Conservation (phyloP, 306 rosid genomes). For the Prosopis cineraria region DNA sequence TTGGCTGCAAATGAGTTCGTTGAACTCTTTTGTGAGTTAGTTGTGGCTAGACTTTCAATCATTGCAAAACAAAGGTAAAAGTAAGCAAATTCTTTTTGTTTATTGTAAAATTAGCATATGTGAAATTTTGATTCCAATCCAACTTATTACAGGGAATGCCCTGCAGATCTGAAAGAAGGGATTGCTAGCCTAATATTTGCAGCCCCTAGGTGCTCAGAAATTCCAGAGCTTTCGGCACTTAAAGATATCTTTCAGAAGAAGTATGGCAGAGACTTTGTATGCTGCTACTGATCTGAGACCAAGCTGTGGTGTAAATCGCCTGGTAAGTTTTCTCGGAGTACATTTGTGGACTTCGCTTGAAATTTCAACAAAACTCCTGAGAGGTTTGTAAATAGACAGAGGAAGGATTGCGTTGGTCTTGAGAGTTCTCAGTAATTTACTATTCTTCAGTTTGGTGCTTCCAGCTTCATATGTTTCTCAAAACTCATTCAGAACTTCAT, state of each 20-base stretch:
- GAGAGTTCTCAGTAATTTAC: no score
- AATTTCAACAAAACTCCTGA: no score
- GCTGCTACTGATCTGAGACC: constrained; percentile 94
- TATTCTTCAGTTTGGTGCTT: neutral
- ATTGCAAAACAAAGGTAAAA: constrained; percentile 84
- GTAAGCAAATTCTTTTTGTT: neutral
- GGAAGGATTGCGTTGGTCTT: no score
- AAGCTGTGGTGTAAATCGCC: constrained; percentile 85
- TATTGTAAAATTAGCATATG: neutral
- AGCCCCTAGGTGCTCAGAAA: constrained; percentile 91
- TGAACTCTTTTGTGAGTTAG: constrained; percentile 88
- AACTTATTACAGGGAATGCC: constrained; percentile 72
- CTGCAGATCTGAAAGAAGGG: constrained; percentile 94
- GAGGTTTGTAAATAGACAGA: no score
- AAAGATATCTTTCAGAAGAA: constrained; percentile 83
- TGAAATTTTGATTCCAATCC: constrained; percentile 34
- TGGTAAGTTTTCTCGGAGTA: constrained; percentile 42
- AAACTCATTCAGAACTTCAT: constrained; percentile 12
- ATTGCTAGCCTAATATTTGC: constrained; percentile 90
- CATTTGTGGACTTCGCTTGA: neutral
- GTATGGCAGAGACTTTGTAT: constrained; percentile 87
- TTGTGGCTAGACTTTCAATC: constrained; percentile 83
- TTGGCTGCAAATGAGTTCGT: constrained; percentile 93
- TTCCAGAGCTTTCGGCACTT: constrained; percentile 76
- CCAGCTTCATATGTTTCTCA: neutral